Evolutionary conservation across 352 stramenopile species (phyloP), one percentile per base, ranked within the genome.

Genomic region (Phytophthora citricola): DNA sequence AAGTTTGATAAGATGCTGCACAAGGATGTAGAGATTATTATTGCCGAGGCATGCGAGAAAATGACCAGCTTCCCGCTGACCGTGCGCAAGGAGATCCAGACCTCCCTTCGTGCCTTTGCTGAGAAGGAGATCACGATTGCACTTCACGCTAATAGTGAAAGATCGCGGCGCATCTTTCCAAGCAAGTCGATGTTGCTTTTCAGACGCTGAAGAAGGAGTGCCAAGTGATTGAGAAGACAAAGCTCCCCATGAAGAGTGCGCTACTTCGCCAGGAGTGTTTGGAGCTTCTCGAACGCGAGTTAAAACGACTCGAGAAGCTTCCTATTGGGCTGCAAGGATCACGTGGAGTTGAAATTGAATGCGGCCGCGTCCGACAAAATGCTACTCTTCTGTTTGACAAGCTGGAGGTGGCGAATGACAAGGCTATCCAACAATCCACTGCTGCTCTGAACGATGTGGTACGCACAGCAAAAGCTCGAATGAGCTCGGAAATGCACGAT

Each of bases 111-210:
- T 7, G 49, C 66, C 4, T 92, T 85, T 31, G 80, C 81, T 1
- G 49, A 77, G 41, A 92, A 91, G 49, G 85, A 94, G 48, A 87
- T 94, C 38, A 81, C 76, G 17, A 75, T 91, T 48, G 85, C 85
- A 14, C 34, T 91, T 41, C 83, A 91, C 54, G 53, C 78, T 24
- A 92, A 91, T 63, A 87, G 87, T 58, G 77, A 91, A 88, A 89
- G 29, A 87, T 94, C 32, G 53, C 62, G 0, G 57, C 75, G 6
- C 62, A 71, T 14, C 48, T 94, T 15, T 81, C 80, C 6, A 79
- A 81, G 41, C 59, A 89, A 71, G 68, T 90, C 9, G 79, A 92
- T 65, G 29, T 66, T 17, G 72, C 82, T 2, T 85, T 90, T 51
- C 68, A 85, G 22, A 78, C 71, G 22, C 63, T 94, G 38, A 78